Conservation (phyloP, 2,329 filamentous ascomycete genomes). For the Drechslerella stenobrocha region DNA sequence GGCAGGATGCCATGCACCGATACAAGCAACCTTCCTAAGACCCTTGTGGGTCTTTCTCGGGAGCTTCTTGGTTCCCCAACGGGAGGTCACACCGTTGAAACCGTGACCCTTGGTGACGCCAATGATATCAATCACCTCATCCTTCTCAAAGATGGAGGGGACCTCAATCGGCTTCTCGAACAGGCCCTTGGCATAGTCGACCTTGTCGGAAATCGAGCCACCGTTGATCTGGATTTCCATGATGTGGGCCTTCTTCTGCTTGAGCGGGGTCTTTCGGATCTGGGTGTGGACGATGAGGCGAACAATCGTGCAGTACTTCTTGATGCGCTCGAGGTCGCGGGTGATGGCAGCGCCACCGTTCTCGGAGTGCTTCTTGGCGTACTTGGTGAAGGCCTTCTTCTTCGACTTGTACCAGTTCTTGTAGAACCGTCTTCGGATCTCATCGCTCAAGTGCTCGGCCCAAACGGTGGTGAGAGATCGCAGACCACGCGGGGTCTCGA, state of each 20-base stretch:
- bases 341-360: slow-evolving; percentile 85
- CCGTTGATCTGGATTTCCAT: slow-evolving; percentile 99
- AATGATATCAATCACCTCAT: slow-evolving; percentile 99
- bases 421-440: slow-evolving; percentile 99
- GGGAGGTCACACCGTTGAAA: slow-evolving; percentile 92
- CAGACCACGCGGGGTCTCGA: slow-evolving; percentile 98
- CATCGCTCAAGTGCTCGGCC: slow-evolving; percentile 98
- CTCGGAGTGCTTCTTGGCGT: slow-evolving; percentile 99
- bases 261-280: slow-evolving; percentile 97
- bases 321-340: slow-evolving; percentile 98
- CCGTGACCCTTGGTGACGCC: slow-evolving; percentile 99
- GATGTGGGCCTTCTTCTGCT: slow-evolving; percentile 99
- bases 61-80: slow-evolving; percentile 99
- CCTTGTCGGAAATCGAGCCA: slow-evolving; percentile 93
- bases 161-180: slow-evolving; percentile 99
- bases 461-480: slow-evolving; percentile 99
- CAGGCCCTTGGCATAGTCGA: slow-evolving; percentile 88
- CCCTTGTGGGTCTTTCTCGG: slow-evolving; percentile 99
- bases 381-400: slow-evolving; percentile 99
- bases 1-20: slow-evolving; percentile 99
- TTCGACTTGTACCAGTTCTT: slow-evolving; percentile 99
- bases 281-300: slow-evolving; percentile 99
- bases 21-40: slow-evolving; percentile 99
- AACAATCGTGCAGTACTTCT: slow-evolving; percentile 99
- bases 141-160: slow-evolving; percentile 94